A percentile compares a stretch with the other conserved stretches of the same genome.
Conservation (phyloP, 2,329 filamentous ascomycete genomes). For the Cladobotryum protrusum region DNA sequence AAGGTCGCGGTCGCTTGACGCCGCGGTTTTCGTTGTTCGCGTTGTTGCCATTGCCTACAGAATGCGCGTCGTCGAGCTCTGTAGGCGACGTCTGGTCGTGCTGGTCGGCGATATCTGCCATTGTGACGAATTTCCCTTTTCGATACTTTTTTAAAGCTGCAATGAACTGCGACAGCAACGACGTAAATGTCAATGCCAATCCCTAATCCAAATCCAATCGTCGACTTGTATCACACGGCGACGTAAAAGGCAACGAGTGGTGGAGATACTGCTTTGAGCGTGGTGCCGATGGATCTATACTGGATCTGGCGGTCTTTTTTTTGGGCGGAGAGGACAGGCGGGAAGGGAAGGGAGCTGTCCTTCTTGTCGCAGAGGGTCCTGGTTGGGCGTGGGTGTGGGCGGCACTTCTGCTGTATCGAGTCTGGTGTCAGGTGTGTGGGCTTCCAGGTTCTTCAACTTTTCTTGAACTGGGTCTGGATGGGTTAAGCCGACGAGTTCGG, state of each 20-base stretch:
- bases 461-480: too few species aligned
- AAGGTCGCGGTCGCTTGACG: conserved; percentile 81
- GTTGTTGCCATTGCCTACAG: conserved; percentile 66
- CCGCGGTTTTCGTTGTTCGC: conserved; percentile 65
- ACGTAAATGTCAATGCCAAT: conserved; percentile 12
- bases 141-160: conserved; percentile 5
- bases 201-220: conserved; percentile 14
- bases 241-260: conserved; percentile 49
- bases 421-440: conserved; percentile 21
- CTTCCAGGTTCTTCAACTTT: too few species aligned
- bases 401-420: conserved; percentile 30
- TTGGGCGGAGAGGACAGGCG: conserved; percentile 19
- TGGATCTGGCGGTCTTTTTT: conserved; percentile 47
- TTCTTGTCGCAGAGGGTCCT: conserved; percentile 48
- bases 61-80: conserved; percentile 66
- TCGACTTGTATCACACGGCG: conserved; percentile 16
- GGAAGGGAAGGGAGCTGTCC: conserved; percentile 41
- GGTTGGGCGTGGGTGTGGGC: conserved; percentile 36
- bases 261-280: conserved; percentile 61
- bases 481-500: not conserved
- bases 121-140: conserved; percentile 26
- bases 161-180: conserved; percentile 11
- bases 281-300: conserved; percentile 61
- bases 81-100: conserved; percentile 70
- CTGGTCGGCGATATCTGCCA: conserved; percentile 76